These are phyloP conservation scores for Hyaloscypha bicolor DNA, from an alignment of 495 filamentous ascomycete species.

Conservation along the genomic window DNA sequence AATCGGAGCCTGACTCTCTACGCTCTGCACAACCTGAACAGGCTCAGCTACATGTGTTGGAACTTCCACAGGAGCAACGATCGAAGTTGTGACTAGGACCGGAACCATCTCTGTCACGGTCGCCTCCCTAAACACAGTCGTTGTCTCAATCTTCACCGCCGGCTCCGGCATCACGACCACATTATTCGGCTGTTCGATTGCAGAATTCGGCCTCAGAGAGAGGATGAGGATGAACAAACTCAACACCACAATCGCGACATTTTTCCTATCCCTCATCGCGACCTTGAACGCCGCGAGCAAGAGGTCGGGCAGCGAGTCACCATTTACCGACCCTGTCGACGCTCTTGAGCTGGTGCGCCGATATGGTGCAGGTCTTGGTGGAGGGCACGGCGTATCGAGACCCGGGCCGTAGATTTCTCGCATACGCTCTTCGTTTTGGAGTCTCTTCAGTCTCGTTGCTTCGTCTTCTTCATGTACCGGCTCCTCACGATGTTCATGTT, in stretches of 20 bases:
- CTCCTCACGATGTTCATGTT: conserved; percentile 17
- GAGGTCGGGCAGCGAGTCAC: conserved; percentile 56
- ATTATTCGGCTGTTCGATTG: background rate
- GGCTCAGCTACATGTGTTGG: background rate
- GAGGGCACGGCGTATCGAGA: background rate
- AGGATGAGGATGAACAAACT: conserved; percentile 62
- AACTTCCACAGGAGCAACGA: conserved; percentile 49
- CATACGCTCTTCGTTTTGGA: conserved; percentile 49
- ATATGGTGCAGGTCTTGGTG: background rate
- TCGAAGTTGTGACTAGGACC: background rate
- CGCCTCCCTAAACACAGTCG: conserved; percentile 13
- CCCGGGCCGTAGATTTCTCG: conserved; percentile 51
- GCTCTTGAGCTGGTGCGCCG: conserved; percentile 17
- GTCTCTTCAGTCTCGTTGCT: conserved; percentile 36
- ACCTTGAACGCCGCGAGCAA: conserved; percentile 70
- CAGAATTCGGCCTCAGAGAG: conserved; percentile 18
- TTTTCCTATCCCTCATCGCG: conserved; percentile 68
- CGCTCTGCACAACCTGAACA: background rate
- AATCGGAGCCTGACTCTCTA: background rate
- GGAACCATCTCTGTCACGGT: conserved; percentile 17
- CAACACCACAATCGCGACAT: conserved; percentile 67
- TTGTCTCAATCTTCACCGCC: conserved; percentile 1
- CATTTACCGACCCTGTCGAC: conserved; percentile 27
- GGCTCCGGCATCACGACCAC: conserved; percentile 3
- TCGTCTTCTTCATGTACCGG: conserved; percentile 33